These are phyloP conservation scores for Cladosporium colombiae DNA, from an alignment of 2,329 filamentous ascomycete species.

Conservation along the genomic window DNA sequence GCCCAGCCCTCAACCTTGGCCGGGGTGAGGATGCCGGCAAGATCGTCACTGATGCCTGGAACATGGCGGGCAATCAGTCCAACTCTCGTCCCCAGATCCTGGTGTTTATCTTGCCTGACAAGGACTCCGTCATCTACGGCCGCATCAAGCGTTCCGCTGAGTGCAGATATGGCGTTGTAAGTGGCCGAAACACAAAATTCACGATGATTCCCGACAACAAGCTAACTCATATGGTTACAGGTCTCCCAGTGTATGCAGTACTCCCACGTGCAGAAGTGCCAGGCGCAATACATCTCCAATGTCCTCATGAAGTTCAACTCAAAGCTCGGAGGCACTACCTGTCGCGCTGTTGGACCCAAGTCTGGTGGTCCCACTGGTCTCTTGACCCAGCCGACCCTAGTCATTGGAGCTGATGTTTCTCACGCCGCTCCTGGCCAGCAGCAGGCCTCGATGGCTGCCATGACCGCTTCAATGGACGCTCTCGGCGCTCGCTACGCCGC, in stretches of 20 bases:
- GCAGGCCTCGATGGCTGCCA: constrained; percentile 76
- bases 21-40: constrained; percentile 31
- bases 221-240: not conserved
- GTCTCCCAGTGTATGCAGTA: constrained; percentile 70
- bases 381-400: constrained; percentile 64
- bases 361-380: constrained; percentile 35
- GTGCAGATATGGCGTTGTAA: constrained; percentile 71
- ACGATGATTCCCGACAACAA: not conserved
- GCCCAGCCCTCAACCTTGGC: constrained; percentile 47
- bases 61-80: constrained; percentile 55
- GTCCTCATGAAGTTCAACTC: constrained; percentile 96
- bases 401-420: constrained; percentile 89
- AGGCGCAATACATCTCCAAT: constrained; percentile 86
- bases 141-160: constrained; percentile 88
- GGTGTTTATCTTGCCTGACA: constrained; percentile 73
- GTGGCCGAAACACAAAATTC: not conserved
- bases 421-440: constrained; percentile 71
- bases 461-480: constrained; percentile 77
- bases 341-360: constrained; percentile 46
- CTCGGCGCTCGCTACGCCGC: constrained; percentile 75
- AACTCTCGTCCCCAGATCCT: constrained; percentile 70
- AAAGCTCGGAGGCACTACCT: constrained; percentile 85
- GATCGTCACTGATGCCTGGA: constrained; percentile 50
- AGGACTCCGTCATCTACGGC: constrained; percentile 72
- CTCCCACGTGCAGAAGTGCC: constrained; percentile 66